Conservation (phyloP, 352 stramenopile species). For the Globisporangium splendens region DNA sequence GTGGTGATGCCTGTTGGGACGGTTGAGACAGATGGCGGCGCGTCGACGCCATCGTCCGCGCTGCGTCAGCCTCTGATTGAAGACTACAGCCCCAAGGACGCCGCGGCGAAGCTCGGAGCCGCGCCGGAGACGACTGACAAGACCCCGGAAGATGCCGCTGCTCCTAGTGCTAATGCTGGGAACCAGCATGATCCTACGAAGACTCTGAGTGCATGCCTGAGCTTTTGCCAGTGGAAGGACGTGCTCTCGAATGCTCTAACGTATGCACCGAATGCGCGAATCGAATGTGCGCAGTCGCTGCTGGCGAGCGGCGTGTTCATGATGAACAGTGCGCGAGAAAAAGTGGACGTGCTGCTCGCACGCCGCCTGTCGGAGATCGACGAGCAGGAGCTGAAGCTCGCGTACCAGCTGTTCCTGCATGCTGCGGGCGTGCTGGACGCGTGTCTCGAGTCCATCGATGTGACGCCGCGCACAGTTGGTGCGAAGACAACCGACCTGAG, state of each 20-base stretch:
- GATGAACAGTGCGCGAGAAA: constrained; percentile 36
- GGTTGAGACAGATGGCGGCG: neutral
- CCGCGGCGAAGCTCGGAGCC: neutral
- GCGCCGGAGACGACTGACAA: neutral
- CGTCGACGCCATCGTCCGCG: constrained; percentile 12
- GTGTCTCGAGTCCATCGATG: constrained; percentile 39
- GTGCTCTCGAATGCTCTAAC: constrained; percentile 37
- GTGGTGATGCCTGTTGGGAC: constrained; percentile 11
- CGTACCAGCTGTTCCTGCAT: constrained; percentile 62
- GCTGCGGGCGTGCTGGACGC: constrained; percentile 49
- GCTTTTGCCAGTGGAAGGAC: constrained; percentile 57
- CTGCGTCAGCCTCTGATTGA: constrained; percentile 47
- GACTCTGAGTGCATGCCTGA: constrained; percentile 30
- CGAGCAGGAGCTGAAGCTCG: constrained; percentile 66
- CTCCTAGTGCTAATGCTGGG: too few relatives aligned
- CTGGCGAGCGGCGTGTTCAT: constrained; percentile 41
- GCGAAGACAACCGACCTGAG: constrained; percentile 30
- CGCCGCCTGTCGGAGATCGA: constrained; percentile 39
- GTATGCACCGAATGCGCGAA: constrained; percentile 44
- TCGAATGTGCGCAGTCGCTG: constrained; percentile 53
- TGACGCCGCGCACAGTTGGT: constrained; percentile 27
- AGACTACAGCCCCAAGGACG: constrained; percentile 11
- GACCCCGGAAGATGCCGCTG: neutral
- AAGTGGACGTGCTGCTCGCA: constrained; percentile 39
- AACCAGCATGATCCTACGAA: neutral